These are phyloP conservation scores for Sarocladiaceae sp. DNA, from an alignment of 2,329 filamentous ascomycete species.

Conservation along the genomic window DNA sequence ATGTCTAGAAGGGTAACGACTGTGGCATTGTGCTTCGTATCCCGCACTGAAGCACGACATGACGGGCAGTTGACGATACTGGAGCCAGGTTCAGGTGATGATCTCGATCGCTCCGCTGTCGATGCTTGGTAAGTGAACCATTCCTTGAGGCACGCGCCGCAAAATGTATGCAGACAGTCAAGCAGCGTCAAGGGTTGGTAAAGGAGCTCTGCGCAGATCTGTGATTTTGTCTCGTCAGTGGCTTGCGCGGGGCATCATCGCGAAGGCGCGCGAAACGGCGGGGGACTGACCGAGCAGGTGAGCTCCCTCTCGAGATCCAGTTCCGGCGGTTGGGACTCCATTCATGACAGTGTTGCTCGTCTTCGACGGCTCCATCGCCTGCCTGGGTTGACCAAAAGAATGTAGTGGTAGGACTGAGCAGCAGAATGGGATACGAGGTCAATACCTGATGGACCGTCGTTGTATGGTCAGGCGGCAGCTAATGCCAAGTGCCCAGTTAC, in stretches of 20 bases:
- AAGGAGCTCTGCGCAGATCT: slow-evolving; percentile 97
- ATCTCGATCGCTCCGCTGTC: slow-evolving; percentile 47
- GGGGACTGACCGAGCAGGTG: slow-evolving; percentile 77
- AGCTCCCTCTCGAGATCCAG: slow-evolving; percentile 88
- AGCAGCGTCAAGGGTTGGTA: slow-evolving; percentile 88
- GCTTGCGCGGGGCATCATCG: slow-evolving; percentile 7
- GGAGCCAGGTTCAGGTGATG: slow-evolving; percentile 42
- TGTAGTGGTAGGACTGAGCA: neutral
- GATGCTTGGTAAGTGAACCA: slow-evolving; percentile 85
- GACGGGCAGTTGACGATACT: slow-evolving; percentile 80
- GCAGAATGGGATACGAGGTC: slow-evolving; percentile 9
- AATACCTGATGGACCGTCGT: slow-evolving; percentile 2
- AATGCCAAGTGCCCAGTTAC: slow-evolving; percentile 6
- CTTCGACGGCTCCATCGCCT: slow-evolving; percentile 3
- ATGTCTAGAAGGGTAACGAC: slow-evolving; percentile 88
- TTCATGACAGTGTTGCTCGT: slow-evolving; percentile 28
- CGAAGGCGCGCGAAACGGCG: neutral
- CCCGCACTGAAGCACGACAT: slow-evolving; percentile 82
- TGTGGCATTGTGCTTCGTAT: slow-evolving; percentile 85
- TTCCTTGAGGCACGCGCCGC: slow-evolving; percentile 89
- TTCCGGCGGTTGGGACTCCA: slow-evolving; percentile 47
- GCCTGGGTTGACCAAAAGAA: neutral
- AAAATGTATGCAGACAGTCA: slow-evolving; percentile 94
- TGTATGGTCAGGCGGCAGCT: slow-evolving; percentile 9
- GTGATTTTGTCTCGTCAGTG: slow-evolving; percentile 9